These are phyloP conservation scores for Lathyrus oleraceus DNA, from an alignment of 306 rosid genomes.

Conservation along the genomic window DNA sequence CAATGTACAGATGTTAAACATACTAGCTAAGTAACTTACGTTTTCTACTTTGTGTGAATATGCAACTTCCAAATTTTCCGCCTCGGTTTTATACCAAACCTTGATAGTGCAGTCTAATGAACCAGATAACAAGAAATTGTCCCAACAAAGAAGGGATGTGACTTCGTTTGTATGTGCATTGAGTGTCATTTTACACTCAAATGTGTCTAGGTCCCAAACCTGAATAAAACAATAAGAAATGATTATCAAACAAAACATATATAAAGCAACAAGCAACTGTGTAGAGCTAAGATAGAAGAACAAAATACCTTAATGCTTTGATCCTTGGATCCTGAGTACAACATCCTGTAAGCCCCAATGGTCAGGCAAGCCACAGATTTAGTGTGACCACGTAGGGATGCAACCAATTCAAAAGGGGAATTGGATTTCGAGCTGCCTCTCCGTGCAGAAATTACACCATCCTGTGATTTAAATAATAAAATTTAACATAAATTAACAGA, in stretches of 20 bases:
- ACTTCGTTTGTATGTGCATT: too few species aligned
- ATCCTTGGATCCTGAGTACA: constrained; percentile 42
- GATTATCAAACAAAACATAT: not conserved
- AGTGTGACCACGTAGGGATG: constrained; percentile 39
- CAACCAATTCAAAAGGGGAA: too few species aligned
- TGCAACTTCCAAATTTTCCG: too few species aligned
- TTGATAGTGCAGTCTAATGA: too few species aligned
- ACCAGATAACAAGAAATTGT: too few species aligned
- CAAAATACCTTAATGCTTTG: not conserved
- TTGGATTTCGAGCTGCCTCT: constrained; percentile 29
- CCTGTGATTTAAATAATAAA: constrained; percentile 29
- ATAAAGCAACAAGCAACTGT: not conserved
- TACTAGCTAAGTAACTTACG: constrained; percentile 31
- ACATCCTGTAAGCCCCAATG: constrained; percentile 18
- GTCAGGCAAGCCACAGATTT: constrained; percentile 33
- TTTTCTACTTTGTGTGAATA: too few species aligned
- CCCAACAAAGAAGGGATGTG: too few species aligned
- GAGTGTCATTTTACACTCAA: too few species aligned
- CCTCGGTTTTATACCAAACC: too few species aligned
- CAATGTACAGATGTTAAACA: not conserved
- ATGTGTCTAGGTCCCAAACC: constrained; percentile 51
- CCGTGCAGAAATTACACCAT: constrained; percentile 46
- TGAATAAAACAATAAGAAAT: constrained; percentile 11
- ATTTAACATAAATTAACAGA: too few species aligned
- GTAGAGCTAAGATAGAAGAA: not conserved